These are phyloP conservation scores for Mercurialis annua DNA, from an alignment of 345 rosid species.

Conservation along the genomic window DNA sequence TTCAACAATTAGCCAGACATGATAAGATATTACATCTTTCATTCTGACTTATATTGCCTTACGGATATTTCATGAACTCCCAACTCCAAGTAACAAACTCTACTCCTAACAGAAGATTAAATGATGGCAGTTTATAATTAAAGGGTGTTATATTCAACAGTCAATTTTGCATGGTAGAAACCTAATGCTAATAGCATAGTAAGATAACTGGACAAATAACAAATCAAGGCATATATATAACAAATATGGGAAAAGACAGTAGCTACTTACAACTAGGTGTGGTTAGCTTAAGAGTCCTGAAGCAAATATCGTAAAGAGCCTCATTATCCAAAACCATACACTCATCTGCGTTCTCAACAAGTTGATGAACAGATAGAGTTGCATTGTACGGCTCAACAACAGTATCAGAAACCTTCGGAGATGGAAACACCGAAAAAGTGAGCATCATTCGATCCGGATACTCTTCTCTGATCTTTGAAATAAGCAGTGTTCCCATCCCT, in stretches of 20 bases:
- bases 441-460: constrained; percentile 88
- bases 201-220: no score
- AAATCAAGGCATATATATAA: no score
- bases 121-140: no score
- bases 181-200: no score
- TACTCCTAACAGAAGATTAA: no score
- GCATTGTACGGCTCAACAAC: constrained; percentile 84
- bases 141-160: no score
- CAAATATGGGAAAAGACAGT: neutral
- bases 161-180: no score
- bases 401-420: constrained; percentile 78
- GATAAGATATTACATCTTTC: no score
- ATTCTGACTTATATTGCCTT: no score
- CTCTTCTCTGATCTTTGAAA: constrained; percentile 72
- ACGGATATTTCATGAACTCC: no score
- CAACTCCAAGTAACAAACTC: no score
- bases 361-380: constrained; percentile 74
- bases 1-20: no score
- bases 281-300: constrained; percentile 76
- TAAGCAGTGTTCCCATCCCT: constrained; percentile 75
- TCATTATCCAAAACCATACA: constrained; percentile 84
- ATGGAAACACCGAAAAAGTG: constrained; percentile 76
- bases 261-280: constrained; percentile 70
- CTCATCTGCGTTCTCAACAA: constrained; percentile 79
- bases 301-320: constrained; percentile 78